Conservation (phyloP, 225 moss, liverwort and hornwort genomes). For the Ulota crispa region DNA sequence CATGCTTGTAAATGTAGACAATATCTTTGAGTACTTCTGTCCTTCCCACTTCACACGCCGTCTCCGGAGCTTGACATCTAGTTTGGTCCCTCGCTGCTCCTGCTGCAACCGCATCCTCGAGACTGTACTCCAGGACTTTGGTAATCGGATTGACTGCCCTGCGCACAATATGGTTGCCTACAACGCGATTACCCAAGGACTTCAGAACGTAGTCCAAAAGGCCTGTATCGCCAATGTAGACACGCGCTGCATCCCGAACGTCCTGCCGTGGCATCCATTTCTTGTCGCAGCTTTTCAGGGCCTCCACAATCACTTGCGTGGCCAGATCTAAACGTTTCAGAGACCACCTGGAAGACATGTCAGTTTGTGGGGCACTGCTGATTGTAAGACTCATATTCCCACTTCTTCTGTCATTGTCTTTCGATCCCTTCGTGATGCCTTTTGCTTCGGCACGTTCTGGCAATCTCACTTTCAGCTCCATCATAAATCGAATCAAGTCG, state of each 20-base stretch:
- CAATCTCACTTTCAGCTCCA: slow-evolving; percentile 94
- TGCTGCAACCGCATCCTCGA: slow-evolving; percentile 67
- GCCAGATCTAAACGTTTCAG: slow-evolving; percentile 90
- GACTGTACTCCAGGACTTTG: slow-evolving; percentile 92
- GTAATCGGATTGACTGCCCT: slow-evolving; percentile 98
- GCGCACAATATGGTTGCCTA: slow-evolving; percentile 81
- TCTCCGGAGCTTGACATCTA: slow-evolving; percentile 47
- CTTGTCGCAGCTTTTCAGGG: slow-evolving; percentile 92
- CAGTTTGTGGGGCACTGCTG: slow-evolving; percentile 55
- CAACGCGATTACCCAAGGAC: slow-evolving; percentile 91
- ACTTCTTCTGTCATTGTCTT: slow-evolving; percentile 71
- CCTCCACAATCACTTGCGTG: slow-evolving; percentile 97
- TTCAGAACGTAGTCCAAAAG: slow-evolving; percentile 96
- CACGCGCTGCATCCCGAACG: slow-evolving; percentile 95
- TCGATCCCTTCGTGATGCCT: slow-evolving; percentile 49
- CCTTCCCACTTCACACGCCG: slow-evolving; percentile 86
- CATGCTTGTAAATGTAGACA: slow-evolving; percentile 95
- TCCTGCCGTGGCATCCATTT: slow-evolving; percentile 99
- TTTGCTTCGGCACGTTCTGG: slow-evolving; percentile 76
- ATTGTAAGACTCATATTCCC: slow-evolving; percentile 34
- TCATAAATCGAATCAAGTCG: slow-evolving; percentile 97
- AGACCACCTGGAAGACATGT: slow-evolving; percentile 96
- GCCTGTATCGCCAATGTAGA: slow-evolving; percentile 99
- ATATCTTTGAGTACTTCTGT: slow-evolving; percentile 94
- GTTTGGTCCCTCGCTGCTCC: slow-evolving; percentile 61